phyloP scores from a whole-genome alignment of 805 yeast species.

The Wickerhamomyces ciferrii region DNA sequence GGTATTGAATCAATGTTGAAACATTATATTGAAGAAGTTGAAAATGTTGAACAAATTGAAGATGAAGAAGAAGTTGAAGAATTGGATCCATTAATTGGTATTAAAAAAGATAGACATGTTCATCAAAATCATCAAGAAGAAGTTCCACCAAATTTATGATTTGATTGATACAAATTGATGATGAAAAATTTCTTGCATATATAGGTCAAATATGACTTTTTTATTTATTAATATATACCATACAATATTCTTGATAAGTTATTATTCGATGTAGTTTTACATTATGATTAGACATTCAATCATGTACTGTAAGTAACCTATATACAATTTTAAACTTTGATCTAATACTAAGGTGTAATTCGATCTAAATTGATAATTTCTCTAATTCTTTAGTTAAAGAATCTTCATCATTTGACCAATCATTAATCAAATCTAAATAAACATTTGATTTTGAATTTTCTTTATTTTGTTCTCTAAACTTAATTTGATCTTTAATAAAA shows the following conservation, averaged over 20 bases:
- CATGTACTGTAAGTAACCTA: no score
- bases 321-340: no score
- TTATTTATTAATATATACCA: not conserved
- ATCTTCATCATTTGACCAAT: conserved; percentile 8
- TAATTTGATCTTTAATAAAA: not conserved
- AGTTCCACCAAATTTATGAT: conserved; percentile 14
- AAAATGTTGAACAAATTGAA: conserved; percentile 46
- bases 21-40: conserved; percentile 65
- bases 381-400: not conserved
- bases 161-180: not conserved
- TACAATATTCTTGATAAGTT: no score
- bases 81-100: conserved; percentile 8
- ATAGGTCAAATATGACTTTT: not conserved
- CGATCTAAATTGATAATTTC: not conserved
- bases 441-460: not conserved
- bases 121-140: not conserved
- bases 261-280: no score
- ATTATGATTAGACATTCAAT: no score
- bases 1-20: conserved; percentile 71
- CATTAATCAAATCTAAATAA: conserved; percentile 13
- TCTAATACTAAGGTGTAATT: no score
- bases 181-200: not conserved
- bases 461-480: not conserved
- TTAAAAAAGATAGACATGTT: conserved; percentile 8
- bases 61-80: conserved; percentile 27